Conservation (phyloP, 2,329 filamentous ascomycete species). For the Xylariales sp. region DNA sequence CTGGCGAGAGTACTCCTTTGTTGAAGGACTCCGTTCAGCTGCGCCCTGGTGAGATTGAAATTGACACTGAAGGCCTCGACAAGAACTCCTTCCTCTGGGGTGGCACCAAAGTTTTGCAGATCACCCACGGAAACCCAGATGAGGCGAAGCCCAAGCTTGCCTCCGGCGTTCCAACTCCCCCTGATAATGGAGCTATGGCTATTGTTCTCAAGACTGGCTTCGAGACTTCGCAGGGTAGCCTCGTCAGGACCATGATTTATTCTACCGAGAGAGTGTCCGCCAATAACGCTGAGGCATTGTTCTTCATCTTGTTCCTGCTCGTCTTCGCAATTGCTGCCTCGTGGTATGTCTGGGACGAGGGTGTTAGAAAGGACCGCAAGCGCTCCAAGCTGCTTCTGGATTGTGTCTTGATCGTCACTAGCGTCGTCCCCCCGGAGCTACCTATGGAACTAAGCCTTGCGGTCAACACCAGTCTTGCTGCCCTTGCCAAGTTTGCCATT, state of each 20-base stretch:
- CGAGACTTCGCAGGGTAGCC: constrained; percentile 94
- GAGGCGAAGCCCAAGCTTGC: constrained; percentile 67
- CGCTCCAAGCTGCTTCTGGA: constrained; percentile 95
- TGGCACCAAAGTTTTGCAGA: constrained; percentile 93
- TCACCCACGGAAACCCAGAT: constrained; percentile 79
- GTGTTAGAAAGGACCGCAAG: constrained; percentile 90
- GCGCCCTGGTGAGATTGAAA: constrained; percentile 70
- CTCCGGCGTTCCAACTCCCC: constrained; percentile 77
- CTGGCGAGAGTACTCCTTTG: constrained; percentile 93
- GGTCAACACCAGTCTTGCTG: constrained; percentile 94
- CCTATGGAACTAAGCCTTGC: constrained; percentile 97
- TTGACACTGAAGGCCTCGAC: constrained; percentile 89
- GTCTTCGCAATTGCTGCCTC: constrained; percentile 96
- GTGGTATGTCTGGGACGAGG: constrained; percentile 99
- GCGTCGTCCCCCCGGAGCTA: constrained; percentile 94
- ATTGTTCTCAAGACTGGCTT: constrained; percentile 97
- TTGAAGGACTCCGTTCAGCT: constrained; percentile 95
- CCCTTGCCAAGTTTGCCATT: constrained; percentile 90
- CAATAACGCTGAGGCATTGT: constrained; percentile 92
- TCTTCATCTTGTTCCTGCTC: constrained; percentile 95
- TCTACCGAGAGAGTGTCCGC: constrained; percentile 98
- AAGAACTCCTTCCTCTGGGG: constrained; percentile 97
- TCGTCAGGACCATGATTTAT: constrained; percentile 99
- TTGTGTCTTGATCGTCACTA: constrained; percentile 95
- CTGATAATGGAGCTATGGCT: constrained; percentile 90